Evolutionary conservation across 2,329 filamentous ascomycete genomes (phyloP).

Genomic region (Geoglossum cookeanum): DNA sequence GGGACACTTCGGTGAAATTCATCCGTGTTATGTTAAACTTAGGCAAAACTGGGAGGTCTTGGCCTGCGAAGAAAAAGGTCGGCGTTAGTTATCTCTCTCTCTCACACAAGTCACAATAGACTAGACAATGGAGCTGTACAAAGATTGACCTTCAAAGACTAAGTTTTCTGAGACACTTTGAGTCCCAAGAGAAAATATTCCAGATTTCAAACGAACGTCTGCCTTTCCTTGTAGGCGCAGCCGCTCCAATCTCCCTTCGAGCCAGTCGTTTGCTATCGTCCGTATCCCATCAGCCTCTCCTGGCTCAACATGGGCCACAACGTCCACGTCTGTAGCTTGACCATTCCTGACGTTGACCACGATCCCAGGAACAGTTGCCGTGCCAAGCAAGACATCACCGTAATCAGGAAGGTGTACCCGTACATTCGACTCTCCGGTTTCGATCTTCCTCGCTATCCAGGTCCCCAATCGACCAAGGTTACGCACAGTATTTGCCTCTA

Average conservation of each 20-base stretch:
- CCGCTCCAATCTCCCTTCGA: conserved; percentile 55
- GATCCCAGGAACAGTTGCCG: conserved; percentile 55
- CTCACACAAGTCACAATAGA: conserved; percentile 15
- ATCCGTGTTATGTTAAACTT: conserved; percentile 66
- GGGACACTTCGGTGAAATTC: conserved; percentile 52
- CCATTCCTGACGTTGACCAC: conserved; percentile 61
- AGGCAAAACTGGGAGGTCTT: conserved; percentile 57
- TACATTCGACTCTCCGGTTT: conserved; percentile 53
- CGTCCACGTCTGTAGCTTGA: conserved; percentile 56
- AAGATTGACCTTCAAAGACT: conserved; percentile 64
- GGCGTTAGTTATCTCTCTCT: conserved; percentile 9
- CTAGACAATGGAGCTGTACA: conserved; percentile 33
- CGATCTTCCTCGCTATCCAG: conserved; percentile 59
- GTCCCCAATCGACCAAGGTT: conserved; percentile 61
- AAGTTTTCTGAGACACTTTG: conserved; percentile 58
- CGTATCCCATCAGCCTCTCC: conserved; percentile 63
- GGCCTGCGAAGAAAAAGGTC: conserved; percentile 17
- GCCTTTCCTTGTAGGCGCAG: conserved; percentile 58
- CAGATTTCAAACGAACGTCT: conserved; percentile 55
- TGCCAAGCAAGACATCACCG: conserved; percentile 56
- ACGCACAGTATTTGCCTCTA: conserved; percentile 50
- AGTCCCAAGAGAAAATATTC: conserved; percentile 58
- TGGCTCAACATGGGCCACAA: conserved; percentile 56
- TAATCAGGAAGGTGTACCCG: conserved; percentile 71
- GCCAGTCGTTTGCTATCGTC: conserved; percentile 69